Base-by-base conservation (phyloP, 352 stramenopile species). In the Globisporangium middletonii region DNA sequence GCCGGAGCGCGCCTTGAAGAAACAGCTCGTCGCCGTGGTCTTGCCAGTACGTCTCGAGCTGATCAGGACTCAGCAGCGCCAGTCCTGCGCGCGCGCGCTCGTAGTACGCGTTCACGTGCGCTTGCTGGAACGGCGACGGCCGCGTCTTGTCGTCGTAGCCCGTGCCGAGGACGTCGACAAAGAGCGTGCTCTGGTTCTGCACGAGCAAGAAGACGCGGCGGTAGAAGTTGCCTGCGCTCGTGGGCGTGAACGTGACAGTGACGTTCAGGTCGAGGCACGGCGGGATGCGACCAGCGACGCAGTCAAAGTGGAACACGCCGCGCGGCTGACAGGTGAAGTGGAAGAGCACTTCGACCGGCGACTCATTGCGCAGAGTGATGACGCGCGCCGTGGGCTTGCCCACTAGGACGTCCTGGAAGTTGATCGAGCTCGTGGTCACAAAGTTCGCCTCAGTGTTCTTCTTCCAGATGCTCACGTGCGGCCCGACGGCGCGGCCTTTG, bases 201-300 rank as follows among this genome's bases (percentile, higher is more conserved):
- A 96, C 28, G 2, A 97, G 50, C 18, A 94, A 18, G 62, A 95
- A 97, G 50, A 97, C 72, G 1, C 91, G 72, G 0, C 89, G 76
- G 62, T 97, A 98, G 71, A 96, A 98, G 54, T 98, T 98, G 18
- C 83, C 88, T 1, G 85, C 46, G 18, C 76, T 76, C n/a, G 64
- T 54, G 4, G 70, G 73, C 11, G 86, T 75, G 60, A 98, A 98
- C 5, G 66, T 80, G 19, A 98, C 71, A 1, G 78, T 95, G 43
- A 98, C 70, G 37, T 84, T 83, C 13, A 72, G 47, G 15, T 96
- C 86, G 30, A 93, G 64, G 19, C 89, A 72, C 8, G 88, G 75
- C 26, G 92, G 72, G 26, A 98, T 90, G 7, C 69, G 73, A 7
- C 92, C 94, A 23, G 72, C 79, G 27, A 87, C 64, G 28, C 71